Conservation (phyloP, 352 stramenopile species). For the Phytophthora sp. region DNA sequence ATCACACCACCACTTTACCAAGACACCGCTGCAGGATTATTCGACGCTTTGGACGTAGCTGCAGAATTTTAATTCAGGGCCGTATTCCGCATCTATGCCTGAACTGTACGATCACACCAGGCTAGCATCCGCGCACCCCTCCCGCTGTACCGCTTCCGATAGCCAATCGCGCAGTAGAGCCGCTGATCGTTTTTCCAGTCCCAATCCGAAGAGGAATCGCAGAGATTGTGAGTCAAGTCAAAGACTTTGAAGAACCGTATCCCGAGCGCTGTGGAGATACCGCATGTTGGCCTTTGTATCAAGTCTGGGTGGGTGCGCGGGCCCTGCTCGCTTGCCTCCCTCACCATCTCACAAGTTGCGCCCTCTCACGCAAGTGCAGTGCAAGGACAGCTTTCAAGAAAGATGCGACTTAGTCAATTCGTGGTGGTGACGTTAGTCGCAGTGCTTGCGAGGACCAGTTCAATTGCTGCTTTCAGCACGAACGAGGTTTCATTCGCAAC, state of each 20-base stretch:
- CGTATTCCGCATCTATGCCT: too few relatives aligned
- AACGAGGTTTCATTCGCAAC: not conserved
- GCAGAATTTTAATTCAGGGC: too few relatives aligned
- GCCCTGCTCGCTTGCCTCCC: not conserved
- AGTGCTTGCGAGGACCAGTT: not conserved
- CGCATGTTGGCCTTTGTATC: conserved; percentile 12
- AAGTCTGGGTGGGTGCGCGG: not conserved
- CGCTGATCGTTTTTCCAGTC: conserved; percentile 9
- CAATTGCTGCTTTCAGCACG: not conserved
- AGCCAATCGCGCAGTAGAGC: conserved; percentile 1
- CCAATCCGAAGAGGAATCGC: not conserved
- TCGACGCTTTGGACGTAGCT: too few relatives aligned
- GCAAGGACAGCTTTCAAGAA: not conserved
- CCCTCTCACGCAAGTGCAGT: too few relatives aligned
- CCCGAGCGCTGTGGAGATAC: not conserved
- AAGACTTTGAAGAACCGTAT: not conserved
- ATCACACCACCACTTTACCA: too few relatives aligned
- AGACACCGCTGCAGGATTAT: too few relatives aligned
- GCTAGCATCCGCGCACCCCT: too few relatives aligned
- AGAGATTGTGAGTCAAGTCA: conserved; percentile 21
- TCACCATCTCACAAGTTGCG: conserved; percentile 10
- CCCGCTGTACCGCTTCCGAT: too few relatives aligned
- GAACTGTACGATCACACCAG: too few relatives aligned
- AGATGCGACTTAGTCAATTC: conserved; percentile 10
- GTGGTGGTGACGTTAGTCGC: not conserved